A percentile compares a stretch with the other conserved stretches of the same genome.
Evolutionary conservation across 179 eudicot species (phyloP).

Genomic region (Actinidia arguta): DNA sequence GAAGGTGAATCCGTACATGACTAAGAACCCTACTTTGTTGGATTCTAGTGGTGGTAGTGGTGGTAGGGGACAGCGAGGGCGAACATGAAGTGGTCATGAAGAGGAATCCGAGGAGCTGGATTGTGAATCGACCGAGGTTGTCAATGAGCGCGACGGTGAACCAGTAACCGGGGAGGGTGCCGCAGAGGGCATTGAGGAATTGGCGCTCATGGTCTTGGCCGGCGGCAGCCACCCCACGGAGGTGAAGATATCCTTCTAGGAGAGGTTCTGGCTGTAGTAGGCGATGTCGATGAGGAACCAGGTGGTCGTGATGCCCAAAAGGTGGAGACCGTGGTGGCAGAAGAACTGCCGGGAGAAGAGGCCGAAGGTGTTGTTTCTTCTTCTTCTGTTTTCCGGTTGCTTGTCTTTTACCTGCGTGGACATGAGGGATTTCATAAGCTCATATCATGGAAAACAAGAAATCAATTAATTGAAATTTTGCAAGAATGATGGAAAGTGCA

Average conservation of each 20-base stretch:
- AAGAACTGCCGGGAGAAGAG: not conserved
- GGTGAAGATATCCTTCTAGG: not conserved
- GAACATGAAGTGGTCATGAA: slow-evolving; percentile 52
- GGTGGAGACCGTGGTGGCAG: slow-evolving; percentile 12
- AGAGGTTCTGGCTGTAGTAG: slow-evolving; percentile 6
- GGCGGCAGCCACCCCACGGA: not conserved
- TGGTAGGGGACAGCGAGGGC: slow-evolving; percentile 10
- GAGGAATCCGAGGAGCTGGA: slow-evolving; percentile 45
- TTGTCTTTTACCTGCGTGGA: no score
- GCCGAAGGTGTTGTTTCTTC: slow-evolving; percentile 7
- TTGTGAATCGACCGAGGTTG: slow-evolving; percentile 34
- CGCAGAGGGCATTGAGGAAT: slow-evolving; percentile 24
- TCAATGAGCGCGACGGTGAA: slow-evolving; percentile 45
- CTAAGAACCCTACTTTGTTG: slow-evolving; percentile 22
- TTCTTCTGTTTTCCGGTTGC: no score
- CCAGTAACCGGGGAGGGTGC: slow-evolving; percentile 54
- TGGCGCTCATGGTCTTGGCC: not conserved
- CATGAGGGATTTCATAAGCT: no score
- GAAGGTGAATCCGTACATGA: slow-evolving; percentile 45
- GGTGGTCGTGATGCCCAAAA: not conserved
- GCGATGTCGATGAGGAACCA: slow-evolving; percentile 3
- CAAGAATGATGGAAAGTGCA: no score
- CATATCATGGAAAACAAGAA: no score
- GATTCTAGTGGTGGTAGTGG: slow-evolving; percentile 12
- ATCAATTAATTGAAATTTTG: no score